phyloP scores from a whole-genome alignment of 2,329 filamentous ascomycete genomes.

The Hirsutella minnesotensis region DNA sequence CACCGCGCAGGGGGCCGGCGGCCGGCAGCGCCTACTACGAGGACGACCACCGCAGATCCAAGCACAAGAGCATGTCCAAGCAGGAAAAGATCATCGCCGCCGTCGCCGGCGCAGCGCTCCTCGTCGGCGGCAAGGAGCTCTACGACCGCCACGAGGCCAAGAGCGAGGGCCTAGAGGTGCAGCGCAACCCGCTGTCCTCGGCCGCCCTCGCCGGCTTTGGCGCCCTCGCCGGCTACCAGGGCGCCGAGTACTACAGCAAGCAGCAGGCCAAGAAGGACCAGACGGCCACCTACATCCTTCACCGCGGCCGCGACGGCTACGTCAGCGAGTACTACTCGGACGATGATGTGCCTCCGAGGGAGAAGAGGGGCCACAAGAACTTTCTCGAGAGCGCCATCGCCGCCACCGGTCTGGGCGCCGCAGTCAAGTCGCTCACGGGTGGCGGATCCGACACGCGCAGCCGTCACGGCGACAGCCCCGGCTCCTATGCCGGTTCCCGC shows the following conservation, averaged over 20 bases:
- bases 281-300: constrained; percentile 39
- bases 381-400: constrained; percentile 52
- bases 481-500: constrained; percentile 27
- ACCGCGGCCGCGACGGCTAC: constrained; percentile 41
- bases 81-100: constrained; percentile 56
- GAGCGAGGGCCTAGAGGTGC: constrained; percentile 33
- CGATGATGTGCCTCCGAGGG: constrained; percentile 30
- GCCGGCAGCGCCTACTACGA: constrained; percentile 41
- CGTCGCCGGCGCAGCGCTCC: constrained; percentile 51
- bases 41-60: constrained; percentile 42
- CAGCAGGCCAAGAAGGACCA: constrained; percentile 43
- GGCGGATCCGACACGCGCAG: constrained; percentile 32
- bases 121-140: constrained; percentile 54
- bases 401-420: constrained; percentile 49
- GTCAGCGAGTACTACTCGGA: constrained; percentile 44
- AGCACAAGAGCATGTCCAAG: constrained; percentile 38
- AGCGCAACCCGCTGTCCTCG: constrained; percentile 47
- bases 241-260: constrained; percentile 52
- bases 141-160: constrained; percentile 51
- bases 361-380: constrained; percentile 50
- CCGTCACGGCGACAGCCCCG: constrained; percentile 31
- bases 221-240: constrained; percentile 51
- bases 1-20: constrained; percentile 28
- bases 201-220: constrained; percentile 53
- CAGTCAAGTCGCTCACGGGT: constrained; percentile 47